Base-by-base conservation (phyloP, 2,329 filamentous ascomycete genomes). In the Apiospora saccharicola region DNA sequence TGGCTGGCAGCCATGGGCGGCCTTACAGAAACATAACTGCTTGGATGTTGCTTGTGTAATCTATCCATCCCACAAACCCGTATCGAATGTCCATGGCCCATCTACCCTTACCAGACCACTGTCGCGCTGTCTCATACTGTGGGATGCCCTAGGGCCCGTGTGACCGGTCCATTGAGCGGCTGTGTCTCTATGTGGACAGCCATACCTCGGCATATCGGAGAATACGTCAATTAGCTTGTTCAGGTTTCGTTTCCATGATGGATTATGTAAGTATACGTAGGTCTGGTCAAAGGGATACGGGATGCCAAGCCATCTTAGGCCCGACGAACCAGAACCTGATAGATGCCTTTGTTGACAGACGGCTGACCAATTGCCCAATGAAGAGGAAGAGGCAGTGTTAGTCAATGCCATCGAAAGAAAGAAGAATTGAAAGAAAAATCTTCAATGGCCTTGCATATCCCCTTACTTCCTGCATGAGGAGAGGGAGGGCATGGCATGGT, bases 31-130 rank as follows among this genome's bases (percentile, higher is more conserved):
- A 53, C 49, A 57, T 26, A 57, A 57, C 14, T 19, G 26, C 26
- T 57, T 34, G 51, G 26, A 57, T 57, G 51, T 61, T 61, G 30
- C 53, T 61, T 61, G 30, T 19, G 53, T 61, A 61, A 64, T 64
- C 49, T 10, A 51, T 24, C 49, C 49, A 41, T 41, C 37, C 37
- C 37, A 41, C 46, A n/a, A 22, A 47, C 16, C 44, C 44, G 26
- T 16, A 22, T 49, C 53, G 30, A 34, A 57, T 34, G 51, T 30
- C 30, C 51, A 34, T 57, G 51, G 51, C 10, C 30, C 53, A 22
- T 22, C 53, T 37, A 22, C 13, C 16, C 22, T 8, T 57, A 57
- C 53, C 53, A 34, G 53, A 61, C 53, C 53, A 37, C 30, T n/a
- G 53, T 37, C 53, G 22, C 53, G 53, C 53, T 61, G 53, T 61